These are phyloP conservation scores for Phytophthora cajani DNA, from an alignment of 352 stramenopile species.

Conservation along the genomic window DNA sequence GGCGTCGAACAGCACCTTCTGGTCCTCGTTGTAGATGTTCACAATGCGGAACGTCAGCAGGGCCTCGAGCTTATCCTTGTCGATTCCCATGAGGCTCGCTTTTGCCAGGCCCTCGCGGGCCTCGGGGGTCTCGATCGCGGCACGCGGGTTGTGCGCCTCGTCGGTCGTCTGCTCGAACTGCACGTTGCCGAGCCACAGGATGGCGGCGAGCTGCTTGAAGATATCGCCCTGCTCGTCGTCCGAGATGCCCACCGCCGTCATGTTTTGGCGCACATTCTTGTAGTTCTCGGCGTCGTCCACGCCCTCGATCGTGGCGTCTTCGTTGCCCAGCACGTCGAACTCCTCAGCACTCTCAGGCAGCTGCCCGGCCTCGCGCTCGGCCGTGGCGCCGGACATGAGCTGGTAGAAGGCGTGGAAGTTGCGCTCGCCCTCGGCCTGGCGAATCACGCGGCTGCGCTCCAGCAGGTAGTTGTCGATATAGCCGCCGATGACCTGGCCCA, in stretches of 20 bases:
- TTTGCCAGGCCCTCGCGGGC: conserved; percentile 61
- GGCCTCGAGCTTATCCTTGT: conserved; percentile 65
- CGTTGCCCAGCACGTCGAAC: conserved; percentile 77
- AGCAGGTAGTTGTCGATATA: conserved; percentile 93
- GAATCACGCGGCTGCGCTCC: conserved; percentile 91
- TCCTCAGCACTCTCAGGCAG: conserved; percentile 51
- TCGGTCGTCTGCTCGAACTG: conserved; percentile 78
- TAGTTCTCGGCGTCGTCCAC: conserved; percentile 83
- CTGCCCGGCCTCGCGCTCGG: conserved; percentile 63
- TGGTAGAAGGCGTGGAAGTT: conserved; percentile 97
- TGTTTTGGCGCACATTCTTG: conserved; percentile 60
- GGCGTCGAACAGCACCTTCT: conserved; percentile 78
- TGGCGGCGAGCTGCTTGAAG: conserved; percentile 80
- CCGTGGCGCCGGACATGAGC: conserved; percentile 75
- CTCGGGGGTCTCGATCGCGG: conserved; percentile 65
- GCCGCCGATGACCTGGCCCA: conserved; percentile 81
- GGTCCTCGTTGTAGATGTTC: conserved; percentile 82
- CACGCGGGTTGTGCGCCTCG: conserved; percentile 77
- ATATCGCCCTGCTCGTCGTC: conserved; percentile 75
- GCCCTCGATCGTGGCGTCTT: conserved; percentile 72
- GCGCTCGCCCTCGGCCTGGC: conserved; percentile 87
- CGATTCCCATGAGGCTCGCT: conserved; percentile 68
- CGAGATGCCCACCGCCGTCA: conserved; percentile 76
- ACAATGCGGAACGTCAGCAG: conserved; percentile 82
- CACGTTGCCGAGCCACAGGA: conserved; percentile 89